Percentiles rank a stretch among this genome's conserved stretches.
Evolutionary conservation across 129 eudicot species (phyloP).

Genomic region (Tagetes erecta): DNA sequence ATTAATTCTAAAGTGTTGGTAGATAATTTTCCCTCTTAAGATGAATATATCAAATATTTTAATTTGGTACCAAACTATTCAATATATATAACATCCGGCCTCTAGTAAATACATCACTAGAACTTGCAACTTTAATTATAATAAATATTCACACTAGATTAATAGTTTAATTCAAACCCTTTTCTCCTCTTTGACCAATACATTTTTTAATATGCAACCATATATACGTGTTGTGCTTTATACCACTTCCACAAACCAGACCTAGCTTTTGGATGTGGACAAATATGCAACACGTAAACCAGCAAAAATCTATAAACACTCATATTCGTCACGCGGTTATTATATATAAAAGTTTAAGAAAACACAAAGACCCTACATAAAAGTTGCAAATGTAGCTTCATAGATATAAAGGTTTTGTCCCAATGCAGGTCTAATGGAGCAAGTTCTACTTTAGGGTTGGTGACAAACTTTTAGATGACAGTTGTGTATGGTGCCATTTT

Average conservation of each 20-base stretch:
- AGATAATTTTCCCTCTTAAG: background rate
- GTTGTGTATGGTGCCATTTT: slow-evolving; percentile 20
- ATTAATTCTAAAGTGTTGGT: too few relatives aligned
- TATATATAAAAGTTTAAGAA: background rate
- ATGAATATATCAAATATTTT: background rate
- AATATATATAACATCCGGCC: background rate
- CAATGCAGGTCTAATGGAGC: slow-evolving; percentile 22
- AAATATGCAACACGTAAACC: background rate
- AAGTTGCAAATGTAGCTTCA: background rate
- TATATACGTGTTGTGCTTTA: background rate
- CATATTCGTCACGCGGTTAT: background rate
- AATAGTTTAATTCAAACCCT: too few relatives aligned
- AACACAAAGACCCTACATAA: slow-evolving; percentile 30
- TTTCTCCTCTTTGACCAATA: background rate
- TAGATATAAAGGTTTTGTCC: slow-evolving; percentile 28
- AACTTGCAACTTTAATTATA: background rate
- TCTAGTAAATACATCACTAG: background rate
- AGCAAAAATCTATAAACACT: background rate
- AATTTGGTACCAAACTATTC: background rate
- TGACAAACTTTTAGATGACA: slow-evolving; percentile 24
- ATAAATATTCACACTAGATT: too few relatives aligned
- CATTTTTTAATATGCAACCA: background rate
- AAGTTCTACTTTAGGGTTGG: slow-evolving; percentile 21
- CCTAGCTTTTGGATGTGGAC: background rate
- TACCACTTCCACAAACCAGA: background rate